phyloP scores from a whole-genome alignment of 192 early-diverging fungal species.

The Dispira parvispora region DNA sequence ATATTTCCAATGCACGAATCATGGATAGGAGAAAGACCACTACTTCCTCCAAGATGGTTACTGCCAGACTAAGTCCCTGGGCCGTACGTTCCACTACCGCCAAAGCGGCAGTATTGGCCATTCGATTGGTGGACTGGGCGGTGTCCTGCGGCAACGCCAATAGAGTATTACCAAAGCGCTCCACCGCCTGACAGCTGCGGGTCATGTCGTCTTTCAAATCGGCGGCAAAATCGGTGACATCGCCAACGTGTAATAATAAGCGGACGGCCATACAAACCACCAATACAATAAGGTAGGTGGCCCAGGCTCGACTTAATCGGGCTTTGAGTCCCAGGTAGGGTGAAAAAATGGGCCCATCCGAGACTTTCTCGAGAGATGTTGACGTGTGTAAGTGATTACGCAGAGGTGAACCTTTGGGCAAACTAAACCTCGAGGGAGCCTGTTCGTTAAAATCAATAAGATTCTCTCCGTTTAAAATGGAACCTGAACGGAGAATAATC shows the following conservation, averaged over 20 bases:
- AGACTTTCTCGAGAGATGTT: background rate
- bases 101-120: background rate
- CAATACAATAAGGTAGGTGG: constrained; percentile 8
- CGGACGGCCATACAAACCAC: constrained; percentile 1
- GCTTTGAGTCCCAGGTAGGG: constrained; percentile 9
- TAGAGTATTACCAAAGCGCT: constrained; percentile 3
- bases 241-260: background rate
- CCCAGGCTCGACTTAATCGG: constrained; percentile 10
- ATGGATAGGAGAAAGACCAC: background rate
- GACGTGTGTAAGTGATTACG: too few relatives aligned
- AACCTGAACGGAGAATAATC: too few relatives aligned
- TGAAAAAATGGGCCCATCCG: background rate
- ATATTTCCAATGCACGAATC: constrained; percentile 4
- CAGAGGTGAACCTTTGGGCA: too few relatives aligned
- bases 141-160: background rate
- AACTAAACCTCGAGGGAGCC: too few relatives aligned
- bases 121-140: background rate
- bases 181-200: constrained; percentile 4
- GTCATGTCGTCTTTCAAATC: constrained; percentile 5
- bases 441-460: too few relatives aligned
- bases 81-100: constrained; percentile 6
- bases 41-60: constrained; percentile 9
- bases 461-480: too few relatives aligned
- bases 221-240: background rate
- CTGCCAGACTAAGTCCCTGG: constrained; percentile 1